Evolutionary conservation across 495 filamentous ascomycete species (phyloP).

Genomic region (Podospora didyma): DNA sequence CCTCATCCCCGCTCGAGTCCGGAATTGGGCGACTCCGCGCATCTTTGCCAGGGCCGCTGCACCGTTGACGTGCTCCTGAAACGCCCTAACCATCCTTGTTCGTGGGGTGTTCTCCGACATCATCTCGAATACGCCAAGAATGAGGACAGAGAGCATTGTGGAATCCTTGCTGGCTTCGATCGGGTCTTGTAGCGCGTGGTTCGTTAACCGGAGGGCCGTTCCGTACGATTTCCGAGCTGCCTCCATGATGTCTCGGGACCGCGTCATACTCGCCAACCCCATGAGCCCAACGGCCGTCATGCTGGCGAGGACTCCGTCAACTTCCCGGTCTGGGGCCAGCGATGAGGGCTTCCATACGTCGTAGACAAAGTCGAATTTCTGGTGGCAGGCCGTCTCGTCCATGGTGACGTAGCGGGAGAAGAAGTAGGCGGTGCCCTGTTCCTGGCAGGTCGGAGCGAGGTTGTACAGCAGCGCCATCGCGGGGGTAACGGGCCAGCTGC

Average conservation of each 20-base stretch:
- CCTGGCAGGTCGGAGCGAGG: conserved; percentile 28
- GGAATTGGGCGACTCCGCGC: conserved; percentile 54
- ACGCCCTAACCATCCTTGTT: conserved; percentile 45
- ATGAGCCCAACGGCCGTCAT: conserved; percentile 50
- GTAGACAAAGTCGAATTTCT: conserved; percentile 39
- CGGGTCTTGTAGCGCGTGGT: conserved; percentile 50
- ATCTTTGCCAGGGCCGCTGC: conserved; percentile 54
- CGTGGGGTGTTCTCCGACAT: conserved; percentile 44
- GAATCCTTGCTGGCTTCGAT: conserved; percentile 55
- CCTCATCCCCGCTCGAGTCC: conserved; percentile 48
- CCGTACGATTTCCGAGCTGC: conserved; percentile 45
- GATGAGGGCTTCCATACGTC: conserved; percentile 34
- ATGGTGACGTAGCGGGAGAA: conserved; percentile 35
- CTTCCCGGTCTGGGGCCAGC: conserved; percentile 19
- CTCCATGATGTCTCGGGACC: conserved; percentile 36
- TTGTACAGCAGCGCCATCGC: conserved; percentile 28
- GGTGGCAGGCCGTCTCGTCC: conserved; percentile 33
- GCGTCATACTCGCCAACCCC: conserved; percentile 40
- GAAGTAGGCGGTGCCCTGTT: conserved; percentile 36
- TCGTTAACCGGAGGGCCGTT: conserved; percentile 43
- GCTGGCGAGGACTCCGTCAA: conserved; percentile 34
- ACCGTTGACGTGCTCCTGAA: conserved; percentile 58
- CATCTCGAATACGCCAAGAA: conserved; percentile 56
- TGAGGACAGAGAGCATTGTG: conserved; percentile 58
- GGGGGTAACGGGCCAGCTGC: conserved; percentile 33